phyloP scores from a whole-genome alignment of 192 early-diverging fungal genomes.

The Podila epigama region DNA sequence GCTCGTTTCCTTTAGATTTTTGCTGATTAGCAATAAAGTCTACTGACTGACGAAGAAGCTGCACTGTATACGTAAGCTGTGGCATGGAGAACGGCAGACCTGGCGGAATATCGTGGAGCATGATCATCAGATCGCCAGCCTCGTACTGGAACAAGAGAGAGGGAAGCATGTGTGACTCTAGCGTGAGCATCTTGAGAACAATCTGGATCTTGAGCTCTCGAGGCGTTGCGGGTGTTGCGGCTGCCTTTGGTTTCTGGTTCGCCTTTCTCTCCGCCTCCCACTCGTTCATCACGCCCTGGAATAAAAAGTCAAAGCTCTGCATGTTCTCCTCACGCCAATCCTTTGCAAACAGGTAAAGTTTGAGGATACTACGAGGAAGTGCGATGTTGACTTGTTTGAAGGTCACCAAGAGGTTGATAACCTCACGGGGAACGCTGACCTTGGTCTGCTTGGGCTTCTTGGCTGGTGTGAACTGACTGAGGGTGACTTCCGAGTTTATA shows the following conservation, averaged over 20 bases:
- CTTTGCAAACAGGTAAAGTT: slow-evolving; percentile 77
- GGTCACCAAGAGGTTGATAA: slow-evolving; percentile 57
- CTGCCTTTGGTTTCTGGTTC: slow-evolving; percentile 8
- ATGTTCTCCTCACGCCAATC: slow-evolving; percentile 76
- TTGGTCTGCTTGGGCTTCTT: slow-evolving; percentile 44
- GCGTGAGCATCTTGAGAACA: slow-evolving; percentile 59
- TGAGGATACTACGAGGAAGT: slow-evolving; percentile 71
- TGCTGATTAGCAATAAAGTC: slow-evolving; percentile 54
- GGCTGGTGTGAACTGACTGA: slow-evolving; percentile 44
- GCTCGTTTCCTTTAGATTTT: slow-evolving; percentile 37
- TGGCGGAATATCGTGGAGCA: slow-evolving; percentile 54
- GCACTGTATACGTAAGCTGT: slow-evolving; percentile 52
- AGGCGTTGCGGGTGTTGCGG: slow-evolving; percentile 19
- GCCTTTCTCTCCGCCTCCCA: slow-evolving; percentile 63
- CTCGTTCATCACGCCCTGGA: slow-evolving; percentile 73
- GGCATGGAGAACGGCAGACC: slow-evolving; percentile 42
- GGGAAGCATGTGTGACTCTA: slow-evolving; percentile 71
- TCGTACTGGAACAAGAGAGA: slow-evolving; percentile 68
- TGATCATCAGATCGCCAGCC: slow-evolving; percentile 58
- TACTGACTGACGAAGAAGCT: slow-evolving; percentile 60
- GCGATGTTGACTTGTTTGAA: slow-evolving; percentile 55
- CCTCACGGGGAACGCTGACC: slow-evolving; percentile 38
- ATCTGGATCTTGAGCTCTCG: slow-evolving; percentile 70
- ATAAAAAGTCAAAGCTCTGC: slow-evolving; percentile 70
- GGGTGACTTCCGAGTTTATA: slow-evolving; percentile 51